Percentiles rank a stretch among this genome's conserved stretches.
Conservation (phyloP, 495 filamentous ascomycete species). For the Umbilicaria muhlenbergii region DNA sequence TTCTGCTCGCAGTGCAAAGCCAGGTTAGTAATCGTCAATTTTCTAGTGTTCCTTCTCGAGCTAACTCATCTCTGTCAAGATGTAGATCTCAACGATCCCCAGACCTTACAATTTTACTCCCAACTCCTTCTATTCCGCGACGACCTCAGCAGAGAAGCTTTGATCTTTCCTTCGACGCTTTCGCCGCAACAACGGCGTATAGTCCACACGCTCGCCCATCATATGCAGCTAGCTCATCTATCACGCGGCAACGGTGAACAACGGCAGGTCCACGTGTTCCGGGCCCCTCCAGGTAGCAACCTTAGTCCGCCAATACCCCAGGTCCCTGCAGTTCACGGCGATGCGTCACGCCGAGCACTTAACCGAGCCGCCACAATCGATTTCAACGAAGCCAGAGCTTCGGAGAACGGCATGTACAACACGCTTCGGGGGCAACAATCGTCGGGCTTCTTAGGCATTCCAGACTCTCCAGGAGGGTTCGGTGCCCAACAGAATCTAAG, state of each 20-base stretch:
- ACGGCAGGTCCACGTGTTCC: slow-evolving; percentile 78
- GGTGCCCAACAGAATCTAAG: slow-evolving; percentile 63
- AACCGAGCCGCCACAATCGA: slow-evolving; percentile 96
- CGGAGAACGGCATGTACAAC: slow-evolving; percentile 50
- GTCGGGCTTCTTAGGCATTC: slow-evolving; percentile 60
- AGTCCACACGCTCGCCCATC: slow-evolving; percentile 87
- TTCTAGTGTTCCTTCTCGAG: background rate
- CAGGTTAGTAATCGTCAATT: slow-evolving; percentile 30
- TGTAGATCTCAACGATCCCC: slow-evolving; percentile 83
- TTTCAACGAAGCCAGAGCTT: slow-evolving; percentile 76
- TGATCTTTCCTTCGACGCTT: slow-evolving; percentile 68
- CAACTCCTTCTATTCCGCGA: slow-evolving; percentile 81
- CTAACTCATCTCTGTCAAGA: slow-evolving; percentile 29
- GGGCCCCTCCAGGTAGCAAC: slow-evolving; percentile 40
- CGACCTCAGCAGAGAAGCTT: slow-evolving; percentile 55
- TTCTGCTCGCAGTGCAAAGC: slow-evolving; percentile 42
- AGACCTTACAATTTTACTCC: slow-evolving; percentile 74
- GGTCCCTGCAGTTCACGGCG: slow-evolving; percentile 43
- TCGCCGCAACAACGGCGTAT: slow-evolving; percentile 71
- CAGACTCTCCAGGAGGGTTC: slow-evolving; percentile 63
- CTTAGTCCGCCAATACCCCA: slow-evolving; percentile 53
- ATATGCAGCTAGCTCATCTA: slow-evolving; percentile 79
- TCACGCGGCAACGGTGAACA: slow-evolving; percentile 77
- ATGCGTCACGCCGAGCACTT: slow-evolving; percentile 62
- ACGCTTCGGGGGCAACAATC: slow-evolving; percentile 61